These are phyloP conservation scores for Kalmanozyma brasiliensis DNA, from an alignment of 1,284 basidiomycete genomes.

Conservation along the genomic window DNA sequence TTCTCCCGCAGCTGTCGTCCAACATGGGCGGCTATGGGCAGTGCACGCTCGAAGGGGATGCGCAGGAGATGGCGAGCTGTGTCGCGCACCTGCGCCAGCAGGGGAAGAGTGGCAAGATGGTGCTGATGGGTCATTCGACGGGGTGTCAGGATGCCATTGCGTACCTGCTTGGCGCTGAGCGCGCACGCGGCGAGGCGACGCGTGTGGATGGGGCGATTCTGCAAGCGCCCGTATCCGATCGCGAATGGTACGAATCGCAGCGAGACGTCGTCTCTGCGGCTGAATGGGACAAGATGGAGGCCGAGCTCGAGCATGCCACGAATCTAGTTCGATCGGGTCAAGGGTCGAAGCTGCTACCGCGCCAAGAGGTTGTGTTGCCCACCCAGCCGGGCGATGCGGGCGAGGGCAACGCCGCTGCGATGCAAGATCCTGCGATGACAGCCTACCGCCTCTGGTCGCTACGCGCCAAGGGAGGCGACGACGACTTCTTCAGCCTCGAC, in stretches of 20 bases:
- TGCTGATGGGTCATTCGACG: conserved; percentile 65
- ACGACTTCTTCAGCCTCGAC: conserved; percentile 63
- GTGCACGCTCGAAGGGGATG: conserved; percentile 60
- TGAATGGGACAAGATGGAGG: conserved; percentile 13
- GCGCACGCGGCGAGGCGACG: conserved; percentile 1
- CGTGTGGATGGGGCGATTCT: conserved; percentile 57
- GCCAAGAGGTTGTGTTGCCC: conserved; percentile 8
- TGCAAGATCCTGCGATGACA: conserved; percentile 52
- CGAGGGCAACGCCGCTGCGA: conserved; percentile 47
- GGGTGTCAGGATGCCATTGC: conserved; percentile 63
- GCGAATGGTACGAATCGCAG: conserved; percentile 50
- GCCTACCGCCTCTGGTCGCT: conserved; percentile 63
- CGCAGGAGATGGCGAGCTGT: conserved; percentile 54
- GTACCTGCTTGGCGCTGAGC: conserved; percentile 30
- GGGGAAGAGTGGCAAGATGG: conserved; percentile 39
- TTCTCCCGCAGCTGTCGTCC: conserved; percentile 55
- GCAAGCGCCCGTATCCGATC: conserved; percentile 64
- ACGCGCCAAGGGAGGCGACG: conserved; percentile 52
- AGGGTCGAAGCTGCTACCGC: conserved; percentile 26
- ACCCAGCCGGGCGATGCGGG: conserved; percentile 20
- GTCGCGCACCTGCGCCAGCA: conserved; percentile 37
- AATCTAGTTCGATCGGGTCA: conserved; percentile 17
- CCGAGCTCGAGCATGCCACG: conserved; percentile 25
- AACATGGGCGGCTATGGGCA: conserved; percentile 60
- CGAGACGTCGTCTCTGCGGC: not conserved